Conservation (phyloP, 345 rosid species). For the Gossypium raimondii region DNA sequence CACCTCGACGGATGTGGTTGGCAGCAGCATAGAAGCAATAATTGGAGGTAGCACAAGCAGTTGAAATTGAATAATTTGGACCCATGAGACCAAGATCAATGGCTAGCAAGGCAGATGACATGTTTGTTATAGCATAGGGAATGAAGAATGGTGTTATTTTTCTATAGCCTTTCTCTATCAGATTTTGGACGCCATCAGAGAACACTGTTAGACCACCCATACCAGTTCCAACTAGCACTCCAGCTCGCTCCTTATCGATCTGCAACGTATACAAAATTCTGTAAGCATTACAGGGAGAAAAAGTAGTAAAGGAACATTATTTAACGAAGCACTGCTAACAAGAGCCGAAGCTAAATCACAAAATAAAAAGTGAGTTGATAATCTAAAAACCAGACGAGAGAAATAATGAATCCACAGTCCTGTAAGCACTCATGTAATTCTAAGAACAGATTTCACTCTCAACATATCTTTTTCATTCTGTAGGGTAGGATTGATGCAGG, state of each 20-base stretch:
- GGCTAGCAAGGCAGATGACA: constrained; percentile 92
- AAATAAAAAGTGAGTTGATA: background rate
- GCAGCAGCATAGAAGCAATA: constrained; percentile 99
- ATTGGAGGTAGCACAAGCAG: constrained; percentile 98
- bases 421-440: no score
- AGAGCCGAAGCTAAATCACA: background rate
- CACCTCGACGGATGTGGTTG: constrained; percentile 96
- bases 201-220: constrained; percentile 96
- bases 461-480: background rate
- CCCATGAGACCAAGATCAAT: constrained; percentile 99
- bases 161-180: constrained; percentile 85
- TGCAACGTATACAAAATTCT: constrained; percentile 26
- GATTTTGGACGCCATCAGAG: constrained; percentile 81
- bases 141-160: constrained; percentile 92
- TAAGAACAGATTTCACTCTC: background rate
- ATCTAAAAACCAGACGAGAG: background rate
- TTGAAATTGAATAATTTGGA: constrained; percentile 98
- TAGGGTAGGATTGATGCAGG: background rate
- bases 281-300: background rate
- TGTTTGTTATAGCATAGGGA: constrained; percentile 97
- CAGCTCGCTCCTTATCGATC: constrained; percentile 80
- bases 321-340: background rate
- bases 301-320: background rate
- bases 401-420: background rate
- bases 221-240: constrained; percentile 97